Base-by-base conservation (phyloP, 257 asterid genomes). In the Solanum gracilifrons region DNA sequence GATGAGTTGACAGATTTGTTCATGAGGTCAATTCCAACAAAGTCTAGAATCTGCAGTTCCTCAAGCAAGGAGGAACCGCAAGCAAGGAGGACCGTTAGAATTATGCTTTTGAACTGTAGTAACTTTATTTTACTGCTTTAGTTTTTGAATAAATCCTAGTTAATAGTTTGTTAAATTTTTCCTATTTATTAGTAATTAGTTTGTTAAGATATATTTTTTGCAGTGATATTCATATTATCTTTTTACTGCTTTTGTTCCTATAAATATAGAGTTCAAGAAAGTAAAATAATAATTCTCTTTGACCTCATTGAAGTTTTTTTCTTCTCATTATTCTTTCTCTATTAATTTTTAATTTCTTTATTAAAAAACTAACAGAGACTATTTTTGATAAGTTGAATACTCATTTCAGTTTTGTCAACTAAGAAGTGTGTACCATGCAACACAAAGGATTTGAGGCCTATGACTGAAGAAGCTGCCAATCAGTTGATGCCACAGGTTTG, bases 341-440 rank as follows among this genome's bases (percentile, higher is more conserved):
- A 51, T 51, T 51, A 16, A 55, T 55, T 55, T 55, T 55, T 55
- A 55, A 16, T 51, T 18, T 55, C 64, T 55, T 55, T 55, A 55
- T 87, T 89, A 62, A 41, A 20, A 85, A 36, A 48, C 48, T 68
- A 16, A 91, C 85, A 83, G 90, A 95, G 98, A 95, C 90, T 90
- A 31, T 16, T 71, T 71, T 71, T 32, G 79, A 71, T 18, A 32
- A 71, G 41, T 71, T 71, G 41, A 32, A 73, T 35, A 33, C 16
- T 73, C 71, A 18, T 91, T 86, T 85, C 91, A 97, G 99, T 95
- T 92, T 91, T 97, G 90, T 91, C 97, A 15, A 90, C 89, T 77
- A 97, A 97, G 93, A 97, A 95, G 92, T 97, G 99, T 84, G 91
- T 90, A 35, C 89, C 93, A 69, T 90, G 92, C 86, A 82, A 83